phyloP scores from a whole-genome alignment of 768 basidiomycete species.

The Trametes maxima region DNA sequence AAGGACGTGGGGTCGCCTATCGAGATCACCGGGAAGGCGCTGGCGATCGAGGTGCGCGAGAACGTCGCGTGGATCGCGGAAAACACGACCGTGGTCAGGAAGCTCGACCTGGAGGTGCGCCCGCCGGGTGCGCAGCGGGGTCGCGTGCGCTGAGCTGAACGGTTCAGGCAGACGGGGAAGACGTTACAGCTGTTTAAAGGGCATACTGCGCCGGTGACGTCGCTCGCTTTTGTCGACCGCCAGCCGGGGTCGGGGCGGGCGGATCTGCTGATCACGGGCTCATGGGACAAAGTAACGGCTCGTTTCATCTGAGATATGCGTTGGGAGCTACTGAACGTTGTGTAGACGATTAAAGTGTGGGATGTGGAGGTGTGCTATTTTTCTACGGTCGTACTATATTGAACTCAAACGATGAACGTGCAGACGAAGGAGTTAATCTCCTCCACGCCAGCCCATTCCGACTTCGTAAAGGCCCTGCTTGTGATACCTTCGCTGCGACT shows the following conservation, averaged over 20 bases:
- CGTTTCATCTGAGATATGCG: background rate
- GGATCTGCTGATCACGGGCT: slow-evolving; percentile 78
- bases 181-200: slow-evolving; percentile 76
- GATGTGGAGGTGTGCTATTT: slow-evolving; percentile 61
- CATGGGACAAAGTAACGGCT: slow-evolving; percentile 81
- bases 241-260: slow-evolving; percentile 41
- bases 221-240: slow-evolving; percentile 66
- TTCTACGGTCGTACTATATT: background rate
- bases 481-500: slow-evolving; percentile 67
- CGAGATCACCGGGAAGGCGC: slow-evolving; percentile 69
- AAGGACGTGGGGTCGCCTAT: slow-evolving; percentile 81
- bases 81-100: slow-evolving; percentile 73
- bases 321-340: slow-evolving; percentile 15
- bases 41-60: slow-evolving; percentile 67
- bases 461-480: slow-evolving; percentile 88
- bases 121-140: background rate
- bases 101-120: slow-evolving; percentile 75
- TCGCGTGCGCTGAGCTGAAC: slow-evolving; percentile 10
- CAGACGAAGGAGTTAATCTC: slow-evolving; percentile 75
- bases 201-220: slow-evolving; percentile 89
- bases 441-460: slow-evolving; percentile 76
- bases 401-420: background rate
- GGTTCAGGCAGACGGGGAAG: slow-evolving; percentile 67
- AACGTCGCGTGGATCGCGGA: slow-evolving; percentile 86
- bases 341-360: slow-evolving; percentile 87